Conservation (phyloP, 164 flowering plant species). For the Magnolia changhungtana region DNA sequence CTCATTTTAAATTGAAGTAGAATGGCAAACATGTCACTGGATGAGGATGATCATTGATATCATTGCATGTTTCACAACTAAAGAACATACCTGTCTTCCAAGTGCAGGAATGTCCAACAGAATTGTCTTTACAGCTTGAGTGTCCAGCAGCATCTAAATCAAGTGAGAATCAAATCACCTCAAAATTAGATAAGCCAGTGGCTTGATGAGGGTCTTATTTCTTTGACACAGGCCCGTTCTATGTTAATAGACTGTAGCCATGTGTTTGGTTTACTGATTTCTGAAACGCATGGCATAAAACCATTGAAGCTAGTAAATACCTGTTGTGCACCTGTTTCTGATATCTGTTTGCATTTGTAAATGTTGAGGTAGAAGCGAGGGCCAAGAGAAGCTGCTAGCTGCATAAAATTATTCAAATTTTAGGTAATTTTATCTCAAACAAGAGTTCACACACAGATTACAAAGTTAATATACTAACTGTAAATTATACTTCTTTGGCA, state of each 20-base stretch:
- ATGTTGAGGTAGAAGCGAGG: slow-evolving; percentile 91
- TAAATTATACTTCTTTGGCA: no score
- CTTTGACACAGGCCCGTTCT: background rate
- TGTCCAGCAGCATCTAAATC: slow-evolving; percentile 91
- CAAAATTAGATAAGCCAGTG: background rate
- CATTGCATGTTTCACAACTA: background rate
- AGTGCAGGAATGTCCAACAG: slow-evolving; percentile 91
- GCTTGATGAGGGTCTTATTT: background rate
- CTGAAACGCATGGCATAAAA: background rate
- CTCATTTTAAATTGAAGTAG: background rate
- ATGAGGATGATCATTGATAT: background rate
- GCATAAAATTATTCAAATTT: slow-evolving; percentile 24
- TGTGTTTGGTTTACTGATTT: background rate
- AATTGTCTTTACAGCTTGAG: slow-evolving; percentile 95
- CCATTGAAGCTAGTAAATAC: slow-evolving; percentile 29
- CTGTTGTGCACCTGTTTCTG: slow-evolving; percentile 98
- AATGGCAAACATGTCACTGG: background rate
- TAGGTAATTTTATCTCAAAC: background rate
- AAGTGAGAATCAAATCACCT: slow-evolving; percentile 1
- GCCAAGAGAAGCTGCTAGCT: slow-evolving; percentile 95
- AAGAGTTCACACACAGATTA: background rate
- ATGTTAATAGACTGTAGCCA: background rate
- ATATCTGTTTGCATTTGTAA: slow-evolving; percentile 92
- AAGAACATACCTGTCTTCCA: slow-evolving; percentile 62
- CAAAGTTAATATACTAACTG: no score